phyloP scores from a whole-genome alignment of 345 rosid species.

The Nephelium lappaceum region DNA sequence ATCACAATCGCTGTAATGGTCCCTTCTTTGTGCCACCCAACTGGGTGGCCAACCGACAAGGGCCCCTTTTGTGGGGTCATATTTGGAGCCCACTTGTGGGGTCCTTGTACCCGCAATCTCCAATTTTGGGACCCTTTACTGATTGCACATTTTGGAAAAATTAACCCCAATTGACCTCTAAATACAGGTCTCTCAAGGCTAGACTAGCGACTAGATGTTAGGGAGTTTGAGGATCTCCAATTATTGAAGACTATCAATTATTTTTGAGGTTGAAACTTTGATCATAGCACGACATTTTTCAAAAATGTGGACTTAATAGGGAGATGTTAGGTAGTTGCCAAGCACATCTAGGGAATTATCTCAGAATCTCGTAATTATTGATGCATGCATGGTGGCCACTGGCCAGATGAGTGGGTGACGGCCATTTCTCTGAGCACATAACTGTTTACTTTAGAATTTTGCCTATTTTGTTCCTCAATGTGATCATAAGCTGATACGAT shows the following conservation, averaged over 20 bases:
- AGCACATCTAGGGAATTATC: background rate
- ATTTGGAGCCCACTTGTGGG: no score
- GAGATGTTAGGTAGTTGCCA: background rate
- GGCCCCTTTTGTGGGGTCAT: slow-evolving; percentile 26
- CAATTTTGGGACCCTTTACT: slow-evolving; percentile 17
- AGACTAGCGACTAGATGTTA: background rate
- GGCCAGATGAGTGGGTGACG: background rate
- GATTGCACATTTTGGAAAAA: background rate
- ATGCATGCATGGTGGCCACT: slow-evolving; percentile 19
- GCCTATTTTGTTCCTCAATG: background rate
- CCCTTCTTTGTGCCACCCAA: slow-evolving; percentile 60
- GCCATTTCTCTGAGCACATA: background rate
- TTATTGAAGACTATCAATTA: background rate
- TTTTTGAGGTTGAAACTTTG: background rate
- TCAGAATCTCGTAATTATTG: slow-evolving; percentile 15
- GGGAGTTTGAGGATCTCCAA: background rate
- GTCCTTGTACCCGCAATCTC: slow-evolving; percentile 22
- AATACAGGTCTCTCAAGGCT: background rate
- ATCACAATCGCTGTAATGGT: slow-evolving; percentile 34
- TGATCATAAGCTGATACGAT: background rate
- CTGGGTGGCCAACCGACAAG: slow-evolving; percentile 80
- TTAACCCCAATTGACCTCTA: background rate
- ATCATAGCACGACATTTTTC: background rate
- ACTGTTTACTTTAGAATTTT: slow-evolving; percentile 14
- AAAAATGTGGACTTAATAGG: background rate